Evolutionary conservation across 225 moss, liverwort and hornwort genomes (phyloP).

Genomic region (Thuidium tamariscinum): DNA sequence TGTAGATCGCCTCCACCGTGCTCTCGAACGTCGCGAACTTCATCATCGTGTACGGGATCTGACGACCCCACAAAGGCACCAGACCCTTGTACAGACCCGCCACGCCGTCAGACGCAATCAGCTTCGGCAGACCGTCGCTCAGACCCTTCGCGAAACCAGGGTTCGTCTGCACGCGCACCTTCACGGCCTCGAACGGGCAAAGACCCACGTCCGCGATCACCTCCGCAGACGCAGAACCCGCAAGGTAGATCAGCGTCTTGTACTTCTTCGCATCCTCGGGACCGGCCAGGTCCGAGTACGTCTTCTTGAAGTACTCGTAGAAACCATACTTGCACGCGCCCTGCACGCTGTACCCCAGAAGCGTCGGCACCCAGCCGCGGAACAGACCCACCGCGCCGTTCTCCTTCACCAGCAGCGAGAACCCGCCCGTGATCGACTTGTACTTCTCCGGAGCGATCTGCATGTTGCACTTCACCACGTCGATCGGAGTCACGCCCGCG

Average conservation of each 20-base stretch:
- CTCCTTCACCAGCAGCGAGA: constrained; percentile 47
- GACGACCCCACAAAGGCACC: constrained; percentile 57
- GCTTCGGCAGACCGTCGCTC: constrained; percentile 37
- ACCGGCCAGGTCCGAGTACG: constrained; percentile 46
- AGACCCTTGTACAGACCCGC: constrained; percentile 62
- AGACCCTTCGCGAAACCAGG: constrained; percentile 49
- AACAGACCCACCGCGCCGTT: constrained; percentile 39
- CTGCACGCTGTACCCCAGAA: constrained; percentile 73
- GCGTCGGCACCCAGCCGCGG: constrained; percentile 61
- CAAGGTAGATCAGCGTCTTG: constrained; percentile 48
- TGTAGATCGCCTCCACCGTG: constrained; percentile 72
- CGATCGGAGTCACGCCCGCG: constrained; percentile 49
- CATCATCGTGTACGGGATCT: constrained; percentile 86
- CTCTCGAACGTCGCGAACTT: constrained; percentile 77
- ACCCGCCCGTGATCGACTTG: constrained; percentile 40
- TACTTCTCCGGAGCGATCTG: constrained; percentile 67
- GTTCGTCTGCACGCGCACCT: constrained; percentile 58
- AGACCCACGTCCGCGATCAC: constrained; percentile 45
- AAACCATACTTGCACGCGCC: constrained; percentile 91
- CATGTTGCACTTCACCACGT: constrained; percentile 79
- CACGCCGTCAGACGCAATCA: constrained; percentile 38
- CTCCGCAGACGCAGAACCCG: constrained; percentile 48
- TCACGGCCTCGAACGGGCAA: constrained; percentile 56
- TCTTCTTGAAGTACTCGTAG: constrained; percentile 98
- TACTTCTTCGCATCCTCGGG: constrained; percentile 40